phyloP scores from a whole-genome alignment of 1,284 basidiomycete species.

The Ceratorhiza oryzae-sativae region DNA sequence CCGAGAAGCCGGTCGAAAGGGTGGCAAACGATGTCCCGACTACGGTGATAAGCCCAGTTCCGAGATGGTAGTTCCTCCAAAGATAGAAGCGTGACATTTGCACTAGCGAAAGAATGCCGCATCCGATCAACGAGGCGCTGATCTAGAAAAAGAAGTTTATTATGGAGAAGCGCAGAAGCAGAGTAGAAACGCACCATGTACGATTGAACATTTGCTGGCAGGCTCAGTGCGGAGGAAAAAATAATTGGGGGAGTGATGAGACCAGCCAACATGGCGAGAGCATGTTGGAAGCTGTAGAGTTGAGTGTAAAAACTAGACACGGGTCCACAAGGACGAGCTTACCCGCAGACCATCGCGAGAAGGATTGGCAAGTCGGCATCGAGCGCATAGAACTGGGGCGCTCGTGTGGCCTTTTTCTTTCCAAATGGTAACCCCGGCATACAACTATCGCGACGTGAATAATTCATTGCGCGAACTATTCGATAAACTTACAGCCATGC shows the following conservation, averaged over 20 bases:
- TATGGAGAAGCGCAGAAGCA: slow-evolving; percentile 48
- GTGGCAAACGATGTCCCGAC: slow-evolving; percentile 89
- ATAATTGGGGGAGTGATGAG: slow-evolving; percentile 68
- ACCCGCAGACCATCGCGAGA: slow-evolving; percentile 69
- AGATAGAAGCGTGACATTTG: slow-evolving; percentile 75
- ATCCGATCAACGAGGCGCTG: slow-evolving; percentile 45
- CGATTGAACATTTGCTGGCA: slow-evolving; percentile 64
- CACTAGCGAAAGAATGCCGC: slow-evolving; percentile 72
- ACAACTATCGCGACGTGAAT: slow-evolving; percentile 46
- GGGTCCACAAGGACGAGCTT: background rate
- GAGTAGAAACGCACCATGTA: slow-evolving; percentile 85
- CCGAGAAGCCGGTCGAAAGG: slow-evolving; percentile 73
- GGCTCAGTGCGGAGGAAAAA: slow-evolving; percentile 67
- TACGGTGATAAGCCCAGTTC: slow-evolving; percentile 80
- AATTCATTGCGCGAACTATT: background rate
- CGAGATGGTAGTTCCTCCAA: slow-evolving; percentile 64
- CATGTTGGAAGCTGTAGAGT: slow-evolving; percentile 67
- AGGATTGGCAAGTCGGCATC: slow-evolving; percentile 72
- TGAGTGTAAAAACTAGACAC: slow-evolving; percentile 1
- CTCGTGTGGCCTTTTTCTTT: slow-evolving; percentile 50
- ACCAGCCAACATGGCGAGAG: slow-evolving; percentile 79
- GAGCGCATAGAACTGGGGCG: slow-evolving; percentile 76
- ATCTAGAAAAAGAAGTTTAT: background rate
- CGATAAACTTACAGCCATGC: slow-evolving; percentile 46
- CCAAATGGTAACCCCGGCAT: slow-evolving; percentile 67